These are phyloP conservation scores for Yamadazyma membranifaciens DNA, from an alignment of 1,139 yeast genomes.

Conservation along the genomic window DNA sequence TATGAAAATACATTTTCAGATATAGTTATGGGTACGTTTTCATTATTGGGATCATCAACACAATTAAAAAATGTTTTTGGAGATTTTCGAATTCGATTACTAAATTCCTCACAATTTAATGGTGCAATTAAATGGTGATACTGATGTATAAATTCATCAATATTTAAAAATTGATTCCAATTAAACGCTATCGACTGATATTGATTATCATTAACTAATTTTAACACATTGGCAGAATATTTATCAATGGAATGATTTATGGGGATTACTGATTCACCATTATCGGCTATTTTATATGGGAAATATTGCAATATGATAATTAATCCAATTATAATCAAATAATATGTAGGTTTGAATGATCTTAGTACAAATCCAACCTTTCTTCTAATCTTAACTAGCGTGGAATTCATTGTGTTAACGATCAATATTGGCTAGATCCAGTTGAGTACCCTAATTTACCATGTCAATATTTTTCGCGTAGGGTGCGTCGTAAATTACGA, in stretches of 20 bases:
- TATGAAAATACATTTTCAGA: constrained; percentile 14
- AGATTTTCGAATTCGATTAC: constrained; percentile 12
- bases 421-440: too few relatives aligned
- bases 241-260: constrained; percentile 3
- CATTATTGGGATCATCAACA: constrained; percentile 14
- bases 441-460: too few relatives aligned
- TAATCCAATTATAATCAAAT: background rate
- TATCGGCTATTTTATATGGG: background rate
- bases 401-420: too few relatives aligned
- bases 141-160: constrained; percentile 9
- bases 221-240: constrained; percentile 7
- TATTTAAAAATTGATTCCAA: constrained; percentile 15
- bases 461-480: constrained; percentile 1
- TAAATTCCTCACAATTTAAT: constrained; percentile 15
- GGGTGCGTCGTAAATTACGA: too few relatives aligned
- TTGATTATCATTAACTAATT: background rate
- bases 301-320: background rate
- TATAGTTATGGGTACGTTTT: constrained; percentile 11
- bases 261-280: background rate
- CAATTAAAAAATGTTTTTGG: constrained; percentile 15
- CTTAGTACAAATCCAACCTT: background rate
- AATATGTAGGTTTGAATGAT: constrained; percentile 1
- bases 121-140: constrained; percentile 8
- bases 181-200: constrained; percentile 10
- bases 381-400: background rate